Conservation (phyloP, 202 grass and related monocot species). For the Setaria viridis region DNA sequence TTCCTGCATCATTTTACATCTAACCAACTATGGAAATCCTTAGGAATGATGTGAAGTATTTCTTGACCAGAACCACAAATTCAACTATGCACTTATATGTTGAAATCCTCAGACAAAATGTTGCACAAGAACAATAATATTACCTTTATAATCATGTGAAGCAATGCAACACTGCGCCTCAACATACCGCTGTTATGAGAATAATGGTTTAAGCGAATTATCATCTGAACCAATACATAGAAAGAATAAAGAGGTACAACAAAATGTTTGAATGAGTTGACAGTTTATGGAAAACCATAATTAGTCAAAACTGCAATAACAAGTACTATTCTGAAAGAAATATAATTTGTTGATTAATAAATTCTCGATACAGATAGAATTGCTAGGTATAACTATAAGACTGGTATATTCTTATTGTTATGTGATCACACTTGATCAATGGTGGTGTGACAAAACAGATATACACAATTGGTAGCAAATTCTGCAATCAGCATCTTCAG, state of each 20-base stretch:
- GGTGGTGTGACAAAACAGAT: no score
- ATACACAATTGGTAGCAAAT: background rate
- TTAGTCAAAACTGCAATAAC: constrained; percentile 5
- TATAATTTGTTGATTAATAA: background rate
- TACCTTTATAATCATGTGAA: constrained; percentile 98
- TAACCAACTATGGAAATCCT: background rate
- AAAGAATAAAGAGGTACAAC: constrained; percentile 43
- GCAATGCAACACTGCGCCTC: constrained; percentile 97
- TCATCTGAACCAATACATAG: constrained; percentile 17
- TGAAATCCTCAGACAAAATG: constrained; percentile 14
- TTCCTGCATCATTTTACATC: background rate
- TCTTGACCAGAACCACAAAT: constrained; percentile 24
- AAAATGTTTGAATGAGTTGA: constrained; percentile 20
- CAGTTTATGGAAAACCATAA: constrained; percentile 22
- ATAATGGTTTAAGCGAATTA: constrained; percentile 32
- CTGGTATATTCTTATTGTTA: constrained; percentile 4
- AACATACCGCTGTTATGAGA: constrained; percentile 79
- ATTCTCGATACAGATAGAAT: background rate
- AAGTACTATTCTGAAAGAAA: background rate
- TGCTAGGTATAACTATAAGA: constrained; percentile 4
- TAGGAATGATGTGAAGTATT: background rate
- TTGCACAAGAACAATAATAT: background rate
- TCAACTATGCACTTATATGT: constrained; percentile 25
- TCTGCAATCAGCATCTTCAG: background rate
- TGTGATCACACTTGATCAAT: background rate